Percentiles rank a stretch among this genome's conserved stretches.
Conservation (phyloP, 768 basidiomycete species). For the Tulasnella sp. region DNA sequence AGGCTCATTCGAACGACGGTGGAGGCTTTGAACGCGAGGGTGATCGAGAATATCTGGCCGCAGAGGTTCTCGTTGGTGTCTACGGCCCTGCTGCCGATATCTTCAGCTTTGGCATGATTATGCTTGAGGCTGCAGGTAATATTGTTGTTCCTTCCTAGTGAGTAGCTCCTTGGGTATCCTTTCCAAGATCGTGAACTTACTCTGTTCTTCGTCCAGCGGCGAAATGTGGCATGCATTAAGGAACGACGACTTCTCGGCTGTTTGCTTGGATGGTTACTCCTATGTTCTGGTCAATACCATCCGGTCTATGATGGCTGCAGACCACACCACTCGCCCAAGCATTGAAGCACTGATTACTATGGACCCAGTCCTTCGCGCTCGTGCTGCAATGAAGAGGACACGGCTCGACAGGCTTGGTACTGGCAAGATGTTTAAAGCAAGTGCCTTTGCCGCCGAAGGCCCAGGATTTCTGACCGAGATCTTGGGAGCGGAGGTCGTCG, state of each 20-base stretch:
- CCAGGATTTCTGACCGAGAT: conserved; percentile 25
- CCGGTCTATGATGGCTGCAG: conserved; percentile 70
- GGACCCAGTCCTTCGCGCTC: conserved; percentile 60
- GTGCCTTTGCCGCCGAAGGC: conserved; percentile 29
- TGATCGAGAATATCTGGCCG: conserved; percentile 94
- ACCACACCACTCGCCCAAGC: conserved; percentile 57
- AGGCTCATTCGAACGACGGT: conserved; percentile 37
- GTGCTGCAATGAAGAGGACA: conserved; percentile 58
- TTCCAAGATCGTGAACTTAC: background rate
- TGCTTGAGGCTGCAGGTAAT: conserved; percentile 93
- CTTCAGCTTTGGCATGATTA: conserved; percentile 95
- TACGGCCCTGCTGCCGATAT: conserved; percentile 95
- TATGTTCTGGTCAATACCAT: conserved; percentile 65
- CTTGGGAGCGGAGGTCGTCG: conserved; percentile 18
- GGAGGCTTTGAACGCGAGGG: conserved; percentile 87
- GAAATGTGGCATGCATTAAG: conserved; percentile 91
- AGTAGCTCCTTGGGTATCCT: conserved; percentile 42
- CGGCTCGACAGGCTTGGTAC: conserved; percentile 33
- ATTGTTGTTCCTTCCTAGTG: conserved; percentile 96
- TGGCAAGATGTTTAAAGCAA: conserved; percentile 30
- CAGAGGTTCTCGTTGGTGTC: conserved; percentile 85
- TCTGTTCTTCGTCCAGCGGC: conserved; percentile 54
- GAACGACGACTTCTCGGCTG: conserved; percentile 84
- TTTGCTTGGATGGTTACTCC: conserved; percentile 55
- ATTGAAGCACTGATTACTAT: conserved; percentile 58